phyloP scores from a whole-genome alignment of 495 filamentous ascomycete genomes.

The Daldinia bambusicola region DNA sequence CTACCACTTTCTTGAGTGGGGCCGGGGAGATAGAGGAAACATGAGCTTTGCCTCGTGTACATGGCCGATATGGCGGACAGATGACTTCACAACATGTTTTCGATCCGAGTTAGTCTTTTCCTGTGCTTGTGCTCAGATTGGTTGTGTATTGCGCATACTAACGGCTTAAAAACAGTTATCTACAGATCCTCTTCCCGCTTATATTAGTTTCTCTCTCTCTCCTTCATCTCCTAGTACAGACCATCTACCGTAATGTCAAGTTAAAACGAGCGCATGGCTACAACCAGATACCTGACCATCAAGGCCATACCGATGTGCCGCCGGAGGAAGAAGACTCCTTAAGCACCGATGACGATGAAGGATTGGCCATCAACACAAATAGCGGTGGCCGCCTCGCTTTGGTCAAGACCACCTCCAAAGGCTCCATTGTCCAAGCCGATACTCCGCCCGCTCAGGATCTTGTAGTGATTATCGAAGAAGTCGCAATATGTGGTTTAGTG shows the following conservation, averaged over 20 bases:
- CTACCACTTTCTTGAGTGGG: slow-evolving; percentile 42
- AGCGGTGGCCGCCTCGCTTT: slow-evolving; percentile 63
- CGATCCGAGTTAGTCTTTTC: slow-evolving; percentile 77
- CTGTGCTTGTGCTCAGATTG: slow-evolving; percentile 13
- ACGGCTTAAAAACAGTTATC: slow-evolving; percentile 67
- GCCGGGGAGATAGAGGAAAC: slow-evolving; percentile 40
- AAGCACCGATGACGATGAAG: slow-evolving; percentile 72
- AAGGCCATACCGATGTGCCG: slow-evolving; percentile 60
- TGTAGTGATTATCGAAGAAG: slow-evolving; percentile 75
- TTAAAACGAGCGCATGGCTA: slow-evolving; percentile 61
- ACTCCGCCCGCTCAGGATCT: slow-evolving; percentile 77
- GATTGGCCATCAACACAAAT: slow-evolving; percentile 56
- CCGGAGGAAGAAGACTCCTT: slow-evolving; percentile 56
- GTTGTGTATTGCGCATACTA: slow-evolving; percentile 18
- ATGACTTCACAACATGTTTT: slow-evolving; percentile 92
- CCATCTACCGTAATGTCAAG: slow-evolving; percentile 57
- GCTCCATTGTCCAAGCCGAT: slow-evolving; percentile 78
- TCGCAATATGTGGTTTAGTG: slow-evolving; percentile 76
- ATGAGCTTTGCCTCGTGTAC: slow-evolving; percentile 76
- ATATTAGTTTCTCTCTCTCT: slow-evolving; percentile 75
- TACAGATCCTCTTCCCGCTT: slow-evolving; percentile 85
- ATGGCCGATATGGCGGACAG: slow-evolving; percentile 82
- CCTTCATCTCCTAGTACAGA: slow-evolving; percentile 68
- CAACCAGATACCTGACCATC: slow-evolving; percentile 56
- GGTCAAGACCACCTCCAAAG: slow-evolving; percentile 68